Conservation (phyloP, 805 yeast species). For the Candida nemodendra region DNA sequence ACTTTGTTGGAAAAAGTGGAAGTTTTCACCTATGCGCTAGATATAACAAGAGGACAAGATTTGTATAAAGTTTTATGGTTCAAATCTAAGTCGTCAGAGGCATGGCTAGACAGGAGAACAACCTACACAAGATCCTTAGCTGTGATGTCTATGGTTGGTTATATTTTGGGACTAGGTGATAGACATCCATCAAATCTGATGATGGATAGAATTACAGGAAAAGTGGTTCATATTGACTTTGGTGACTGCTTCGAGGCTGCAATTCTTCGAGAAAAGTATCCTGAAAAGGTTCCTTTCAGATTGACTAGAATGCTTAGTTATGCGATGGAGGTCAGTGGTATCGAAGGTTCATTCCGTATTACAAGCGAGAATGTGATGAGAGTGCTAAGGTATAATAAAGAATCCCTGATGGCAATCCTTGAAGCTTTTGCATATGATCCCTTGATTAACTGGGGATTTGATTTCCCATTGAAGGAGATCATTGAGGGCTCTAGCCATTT, state of each 20-base stretch:
- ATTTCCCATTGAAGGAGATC: conserved; percentile 77
- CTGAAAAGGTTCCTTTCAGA: conserved; percentile 97
- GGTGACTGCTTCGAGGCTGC: conserved; percentile 99
- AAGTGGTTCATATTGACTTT: conserved; percentile 95
- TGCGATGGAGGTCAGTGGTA: conserved; percentile 99
- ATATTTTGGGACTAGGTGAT: conserved; percentile 94
- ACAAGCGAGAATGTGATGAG: conserved; percentile 98
- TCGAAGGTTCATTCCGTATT: conserved; percentile 94
- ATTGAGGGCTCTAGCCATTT: conserved; percentile 72
- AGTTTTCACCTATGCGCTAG: conserved; percentile 93
- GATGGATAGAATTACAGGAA: conserved; percentile 93
- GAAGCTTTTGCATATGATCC: conserved; percentile 99
- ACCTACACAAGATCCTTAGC: conserved; percentile 95
- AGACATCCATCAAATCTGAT: conserved; percentile 96
- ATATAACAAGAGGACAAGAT: conserved; percentile 95
- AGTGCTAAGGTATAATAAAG: conserved; percentile 88
- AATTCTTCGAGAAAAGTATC: conserved; percentile 90
- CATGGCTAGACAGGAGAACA: conserved; percentile 96
- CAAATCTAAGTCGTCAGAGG: conserved; percentile 92
- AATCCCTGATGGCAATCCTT: conserved; percentile 94
- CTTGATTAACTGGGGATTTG: conserved; percentile 97
- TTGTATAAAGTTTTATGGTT: conserved; percentile 94
- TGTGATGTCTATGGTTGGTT: conserved; percentile 98
- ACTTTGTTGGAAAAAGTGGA: conserved; percentile 91
- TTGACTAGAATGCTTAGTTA: conserved; percentile 94